Percentiles rank a stretch among this genome's conserved stretches.
These are phyloP conservation scores for Globisporangium camurandrum DNA, from an alignment of 352 stramenopile genomes.

Conservation along the genomic window DNA sequence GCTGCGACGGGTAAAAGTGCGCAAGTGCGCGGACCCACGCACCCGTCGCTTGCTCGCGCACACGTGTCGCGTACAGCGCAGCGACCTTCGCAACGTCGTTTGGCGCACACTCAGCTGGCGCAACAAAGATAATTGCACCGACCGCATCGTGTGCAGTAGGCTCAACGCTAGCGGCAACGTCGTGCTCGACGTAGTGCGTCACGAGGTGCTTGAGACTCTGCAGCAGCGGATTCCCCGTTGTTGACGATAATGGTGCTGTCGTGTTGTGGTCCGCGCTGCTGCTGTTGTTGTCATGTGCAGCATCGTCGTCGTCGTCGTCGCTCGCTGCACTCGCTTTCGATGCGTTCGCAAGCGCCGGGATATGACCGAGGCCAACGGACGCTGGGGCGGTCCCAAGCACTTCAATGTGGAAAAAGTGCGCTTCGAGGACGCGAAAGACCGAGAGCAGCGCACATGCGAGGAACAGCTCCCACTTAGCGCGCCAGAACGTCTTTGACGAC, in stretches of 20 bases:
- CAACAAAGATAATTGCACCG: constrained; percentile 34
- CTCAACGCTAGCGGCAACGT: constrained; percentile 10
- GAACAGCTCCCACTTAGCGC: constrained; percentile 60
- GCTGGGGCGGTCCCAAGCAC: constrained; percentile 66
- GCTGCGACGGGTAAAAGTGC: constrained; percentile 71
- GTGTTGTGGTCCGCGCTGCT: too few relatives aligned
- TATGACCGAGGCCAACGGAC: constrained; percentile 78
- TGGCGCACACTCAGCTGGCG: constrained; percentile 16
- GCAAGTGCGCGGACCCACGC: constrained; percentile 62
- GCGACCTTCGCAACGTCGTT: constrained; percentile 35
- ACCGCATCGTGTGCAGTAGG: constrained; percentile 24
- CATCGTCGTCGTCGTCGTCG: constrained; percentile 15
- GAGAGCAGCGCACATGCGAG: constrained; percentile 48
- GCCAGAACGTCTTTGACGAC: constrained; percentile 13
- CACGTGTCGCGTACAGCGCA: constrained; percentile 36
- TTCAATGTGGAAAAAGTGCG: constrained; percentile 83
- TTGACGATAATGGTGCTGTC: too few relatives aligned
- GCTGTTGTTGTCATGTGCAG: background rate
- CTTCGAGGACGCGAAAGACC: constrained; percentile 64
- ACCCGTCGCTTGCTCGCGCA: constrained; percentile 63
- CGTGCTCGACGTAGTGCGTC: constrained; percentile 33
- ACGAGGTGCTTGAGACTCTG: constrained; percentile 66
- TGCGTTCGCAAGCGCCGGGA: constrained; percentile 14
- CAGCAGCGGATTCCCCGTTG: constrained; percentile 50
- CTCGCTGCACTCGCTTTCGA: constrained; percentile 6